Percentiles rank a stretch among this genome's conserved stretches.
Evolutionary conservation across 345 rosid species (phyloP).

Genomic region (Syzygium oleosum): DNA sequence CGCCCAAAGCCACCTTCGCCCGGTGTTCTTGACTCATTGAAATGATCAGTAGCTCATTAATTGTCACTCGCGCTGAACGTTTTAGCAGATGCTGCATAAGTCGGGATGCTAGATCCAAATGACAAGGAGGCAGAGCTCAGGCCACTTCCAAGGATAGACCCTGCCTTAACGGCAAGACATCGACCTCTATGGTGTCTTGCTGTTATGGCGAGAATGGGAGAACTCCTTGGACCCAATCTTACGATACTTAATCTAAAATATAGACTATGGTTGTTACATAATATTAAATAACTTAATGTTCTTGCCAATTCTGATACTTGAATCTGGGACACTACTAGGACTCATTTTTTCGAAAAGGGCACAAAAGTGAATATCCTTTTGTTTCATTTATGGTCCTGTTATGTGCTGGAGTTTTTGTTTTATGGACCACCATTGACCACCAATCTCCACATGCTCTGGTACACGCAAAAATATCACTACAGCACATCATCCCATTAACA

Average conservation of each 20-base stretch:
- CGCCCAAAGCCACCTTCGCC: conserved; percentile 94
- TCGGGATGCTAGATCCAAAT: conserved; percentile 72
- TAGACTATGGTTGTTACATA: not conserved
- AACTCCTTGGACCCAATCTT: not conserved
- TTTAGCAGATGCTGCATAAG: conserved; percentile 76
- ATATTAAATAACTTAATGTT: not conserved
- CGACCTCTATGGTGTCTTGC: not conserved
- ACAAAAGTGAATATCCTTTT: conserved; percentile 5
- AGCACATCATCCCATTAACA: too few species aligned
- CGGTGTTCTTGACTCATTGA: conserved; percentile 49
- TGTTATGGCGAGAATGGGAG: not conserved
- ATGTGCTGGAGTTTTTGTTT: too few species aligned
- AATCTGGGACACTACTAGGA: not conserved
- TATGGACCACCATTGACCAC: too few species aligned
- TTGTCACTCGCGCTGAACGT: conserved; percentile 68
- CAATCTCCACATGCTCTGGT: too few species aligned
- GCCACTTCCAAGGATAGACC: conserved; percentile 54
- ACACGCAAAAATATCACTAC: too few species aligned
- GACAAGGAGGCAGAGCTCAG: conserved; percentile 67
- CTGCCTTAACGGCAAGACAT: conserved; percentile 41
- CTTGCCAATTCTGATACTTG: not conserved
- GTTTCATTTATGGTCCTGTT: conserved; percentile 12
- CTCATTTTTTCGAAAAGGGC: conserved; percentile 3
- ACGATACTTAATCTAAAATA: not conserved
- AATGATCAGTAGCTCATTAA: conserved; percentile 59